Evolutionary conservation across 805 yeast species (phyloP).

Genomic region (Nakazawaea peltata): DNA sequence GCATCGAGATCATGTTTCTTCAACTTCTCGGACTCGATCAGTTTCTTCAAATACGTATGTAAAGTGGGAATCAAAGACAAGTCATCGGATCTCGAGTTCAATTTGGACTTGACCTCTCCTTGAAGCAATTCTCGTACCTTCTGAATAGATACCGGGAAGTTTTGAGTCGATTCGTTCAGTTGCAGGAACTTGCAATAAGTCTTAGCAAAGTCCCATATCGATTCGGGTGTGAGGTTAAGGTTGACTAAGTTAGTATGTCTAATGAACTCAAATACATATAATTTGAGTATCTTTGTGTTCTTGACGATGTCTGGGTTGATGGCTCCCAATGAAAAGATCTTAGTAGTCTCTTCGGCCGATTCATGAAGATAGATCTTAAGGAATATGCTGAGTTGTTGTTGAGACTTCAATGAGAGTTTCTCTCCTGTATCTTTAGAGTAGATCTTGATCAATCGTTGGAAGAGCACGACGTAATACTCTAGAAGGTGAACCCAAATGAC

Average conservation of each 20-base stretch:
- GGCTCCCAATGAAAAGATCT: conserved; percentile 61
- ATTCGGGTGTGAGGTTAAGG: conserved; percentile 49
- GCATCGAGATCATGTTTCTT: conserved; percentile 34
- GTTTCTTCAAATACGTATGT: conserved; percentile 43
- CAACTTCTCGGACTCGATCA: conserved; percentile 41
- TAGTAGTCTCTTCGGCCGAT: conserved; percentile 50
- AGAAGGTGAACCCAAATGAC: conserved; percentile 73
- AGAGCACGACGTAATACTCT: conserved; percentile 51
- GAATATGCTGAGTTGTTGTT: conserved; percentile 50
- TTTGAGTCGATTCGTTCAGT: conserved; percentile 20
- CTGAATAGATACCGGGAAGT: conserved; percentile 21
- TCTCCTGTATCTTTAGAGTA: conserved; percentile 23
- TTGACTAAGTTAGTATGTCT: conserved; percentile 45
- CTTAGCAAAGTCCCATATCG: conserved; percentile 57
- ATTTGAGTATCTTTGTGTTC: conserved; percentile 41
- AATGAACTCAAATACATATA: conserved; percentile 41
- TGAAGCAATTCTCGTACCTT: conserved; percentile 45
- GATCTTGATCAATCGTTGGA: conserved; percentile 34
- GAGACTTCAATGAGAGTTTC: conserved; percentile 41
- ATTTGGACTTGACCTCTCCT: conserved; percentile 42
- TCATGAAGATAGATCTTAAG: conserved; percentile 52
- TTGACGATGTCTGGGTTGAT: conserved; percentile 59
- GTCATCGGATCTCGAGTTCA: conserved; percentile 42
- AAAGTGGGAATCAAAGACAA: conserved; percentile 34
- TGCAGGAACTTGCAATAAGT: conserved; percentile 36